Base-by-base conservation (phyloP, 805 yeast genomes). In the Wickerhamiella kurtzmanii region DNA sequence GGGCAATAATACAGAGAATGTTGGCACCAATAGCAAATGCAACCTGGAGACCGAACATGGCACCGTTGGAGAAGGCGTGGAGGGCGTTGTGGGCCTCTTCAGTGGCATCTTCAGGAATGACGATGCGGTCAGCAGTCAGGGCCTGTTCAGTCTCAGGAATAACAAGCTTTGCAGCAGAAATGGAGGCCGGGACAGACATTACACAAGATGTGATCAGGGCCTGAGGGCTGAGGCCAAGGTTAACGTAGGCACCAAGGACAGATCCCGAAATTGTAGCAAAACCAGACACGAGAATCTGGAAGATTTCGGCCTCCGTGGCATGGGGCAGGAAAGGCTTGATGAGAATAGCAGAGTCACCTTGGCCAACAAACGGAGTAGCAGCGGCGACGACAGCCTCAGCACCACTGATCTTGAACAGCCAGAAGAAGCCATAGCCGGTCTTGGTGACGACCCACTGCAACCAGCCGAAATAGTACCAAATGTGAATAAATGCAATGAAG, bases 341-440 rank as follows among this genome's bases (percentile, higher is more conserved):
- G 55, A 77, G 70, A 51, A 77, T 72, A 4, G 81, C 80, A 46
- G 76, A 69, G 63, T 77, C 82, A 55, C 82, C 82, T 53, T 74
- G 76, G 41, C 82, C 82, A 52, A 77, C 68, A 60, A 77, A 77
- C 4, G 82, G 82, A 22, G 81, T 72, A 0, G 81, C 81, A 41
- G 81, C 79, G 3, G 80, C 79, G 22, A 76, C 77, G 42, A 76
- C 73, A 21, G 80, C 75, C 58, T 77, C 82, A 45, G 81, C 79
- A 54, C 82, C 82, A 22, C 77, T 70, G 20, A 75, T 72, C 48
- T 69, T 64, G 67, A 76, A 69, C 35, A 75, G 59, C 80, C 80
- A 77, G 66, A 71, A 75, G 66, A 77, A 76, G 53, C 76, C 71
- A 55, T 62, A 61, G 17, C 80, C 76, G 52, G 74, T 74, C 60